Evolutionary conservation across 2,329 filamentous ascomycete genomes (phyloP).

Genomic region (Diaporthe velutina): DNA sequence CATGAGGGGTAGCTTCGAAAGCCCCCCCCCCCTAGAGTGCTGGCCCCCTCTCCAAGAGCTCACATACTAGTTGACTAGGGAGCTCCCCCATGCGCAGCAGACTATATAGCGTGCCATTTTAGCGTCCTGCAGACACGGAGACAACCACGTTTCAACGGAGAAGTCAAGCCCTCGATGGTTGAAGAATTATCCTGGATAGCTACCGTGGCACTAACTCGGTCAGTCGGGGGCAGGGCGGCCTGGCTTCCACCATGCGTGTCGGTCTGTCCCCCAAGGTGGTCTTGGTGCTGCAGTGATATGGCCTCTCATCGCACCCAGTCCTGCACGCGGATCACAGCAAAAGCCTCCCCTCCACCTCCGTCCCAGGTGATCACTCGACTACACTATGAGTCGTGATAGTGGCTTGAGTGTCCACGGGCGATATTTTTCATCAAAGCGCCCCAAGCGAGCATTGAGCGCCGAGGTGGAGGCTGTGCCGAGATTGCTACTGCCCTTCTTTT

Average conservation of each 20-base stretch:
- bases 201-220: slow-evolving; percentile 13
- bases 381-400: slow-evolving; percentile 30
- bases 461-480: not conserved
- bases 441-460: slow-evolving; percentile 1
- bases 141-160: slow-evolving; percentile 33
- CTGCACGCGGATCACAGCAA: slow-evolving; percentile 21
- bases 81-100: not conserved
- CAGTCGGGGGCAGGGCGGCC: slow-evolving; percentile 6
- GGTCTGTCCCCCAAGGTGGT: not conserved
- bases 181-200: not conserved
- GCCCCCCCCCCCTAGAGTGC: not conserved
- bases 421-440: slow-evolving; percentile 24
- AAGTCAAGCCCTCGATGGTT: slow-evolving; percentile 16
- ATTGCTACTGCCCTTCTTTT: slow-evolving; percentile 9
- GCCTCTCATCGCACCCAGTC: not conserved
- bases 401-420: slow-evolving; percentile 6
- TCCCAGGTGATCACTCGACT: slow-evolving; percentile 20
- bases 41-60: not conserved
- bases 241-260: slow-evolving; percentile 5
- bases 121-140: slow-evolving; percentile 30
- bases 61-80: not conserved
- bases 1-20: slow-evolving; percentile 25
- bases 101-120: slow-evolving; percentile 13
- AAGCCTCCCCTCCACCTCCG: not conserved
- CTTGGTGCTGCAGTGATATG: slow-evolving; percentile 18